Percentiles rank a stretch among this genome's conserved stretches.
Conservation (phyloP, 2,329 filamentous ascomycete species). For the Zalaria obscura region DNA sequence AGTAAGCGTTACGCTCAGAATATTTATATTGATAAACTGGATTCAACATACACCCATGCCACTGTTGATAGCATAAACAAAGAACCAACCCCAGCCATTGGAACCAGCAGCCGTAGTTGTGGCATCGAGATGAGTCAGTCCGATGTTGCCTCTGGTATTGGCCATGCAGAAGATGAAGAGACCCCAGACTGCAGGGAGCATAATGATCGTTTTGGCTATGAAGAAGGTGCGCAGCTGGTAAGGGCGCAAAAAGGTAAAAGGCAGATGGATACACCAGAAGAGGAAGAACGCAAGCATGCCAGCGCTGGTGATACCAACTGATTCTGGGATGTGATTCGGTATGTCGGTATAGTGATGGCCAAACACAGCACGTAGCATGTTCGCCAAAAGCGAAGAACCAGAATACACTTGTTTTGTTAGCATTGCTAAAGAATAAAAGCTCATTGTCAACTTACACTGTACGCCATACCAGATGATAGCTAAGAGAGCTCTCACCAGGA, state of each 20-base stretch:
- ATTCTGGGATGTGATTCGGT: constrained; percentile 22
- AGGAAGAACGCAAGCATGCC: constrained; percentile 21
- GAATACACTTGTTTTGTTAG: constrained; percentile 7
- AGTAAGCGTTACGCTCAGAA: neutral
- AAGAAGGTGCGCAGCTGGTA: constrained; percentile 32
- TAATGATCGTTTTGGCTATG: constrained; percentile 28
- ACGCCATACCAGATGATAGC: constrained; percentile 26
- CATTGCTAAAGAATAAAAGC: neutral
- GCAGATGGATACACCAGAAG: constrained; percentile 16
- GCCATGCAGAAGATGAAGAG: constrained; percentile 27
- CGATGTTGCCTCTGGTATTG: constrained; percentile 22
- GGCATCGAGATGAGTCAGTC: constrained; percentile 6
- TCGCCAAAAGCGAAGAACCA: constrained; percentile 12
- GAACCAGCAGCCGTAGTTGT: neutral
- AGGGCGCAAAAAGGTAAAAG: constrained; percentile 28
- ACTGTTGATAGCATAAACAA: constrained; percentile 25
- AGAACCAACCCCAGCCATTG: constrained; percentile 18
- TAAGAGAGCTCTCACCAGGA: constrained; percentile 24
- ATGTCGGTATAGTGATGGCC: constrained; percentile 22
- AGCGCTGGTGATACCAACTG: constrained; percentile 23
- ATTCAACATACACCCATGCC: constrained; percentile 20
- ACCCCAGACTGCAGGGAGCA: constrained; percentile 36
- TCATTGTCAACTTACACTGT: constrained; percentile 10
- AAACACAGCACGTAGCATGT: constrained; percentile 17
- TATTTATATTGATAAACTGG: neutral